Evolutionary conservation across 1,284 basidiomycete species (phyloP).

Genomic region (Fomitiporia mediterranea): DNA sequence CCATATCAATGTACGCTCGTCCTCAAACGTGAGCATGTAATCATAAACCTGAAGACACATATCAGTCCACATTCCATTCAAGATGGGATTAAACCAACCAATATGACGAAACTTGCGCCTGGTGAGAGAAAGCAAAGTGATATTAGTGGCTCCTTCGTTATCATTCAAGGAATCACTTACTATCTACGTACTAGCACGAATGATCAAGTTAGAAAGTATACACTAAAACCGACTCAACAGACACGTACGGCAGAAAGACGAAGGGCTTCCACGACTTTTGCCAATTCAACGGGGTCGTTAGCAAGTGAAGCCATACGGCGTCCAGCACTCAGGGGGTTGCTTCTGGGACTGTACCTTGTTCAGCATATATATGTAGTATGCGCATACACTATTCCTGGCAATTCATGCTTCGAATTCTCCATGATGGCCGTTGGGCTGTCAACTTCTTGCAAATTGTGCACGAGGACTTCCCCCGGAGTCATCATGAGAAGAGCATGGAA

Average conservation of each 20-base stretch:
- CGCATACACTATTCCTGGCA: too few relatives aligned
- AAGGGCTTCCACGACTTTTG: neutral
- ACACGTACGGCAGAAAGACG: neutral
- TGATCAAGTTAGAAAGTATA: neutral
- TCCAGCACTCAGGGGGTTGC: too few relatives aligned
- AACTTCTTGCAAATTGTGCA: too few relatives aligned
- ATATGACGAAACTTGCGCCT: constrained; percentile 4
- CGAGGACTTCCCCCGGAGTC: neutral
- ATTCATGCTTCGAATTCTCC: too few relatives aligned
- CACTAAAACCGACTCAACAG: neutral
- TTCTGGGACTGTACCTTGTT: too few relatives aligned
- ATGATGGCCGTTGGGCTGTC: too few relatives aligned
- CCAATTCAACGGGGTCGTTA: neutral
- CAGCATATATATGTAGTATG: too few relatives aligned
- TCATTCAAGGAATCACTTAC: neutral
- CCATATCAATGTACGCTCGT: constrained; percentile 7
- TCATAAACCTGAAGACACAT: constrained; percentile 2
- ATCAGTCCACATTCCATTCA: neutral
- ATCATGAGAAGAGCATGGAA: neutral
- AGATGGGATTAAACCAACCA: neutral
- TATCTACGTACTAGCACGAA: constrained; percentile 2
- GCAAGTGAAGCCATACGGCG: constrained; percentile 1
- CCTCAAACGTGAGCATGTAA: constrained; percentile 9
- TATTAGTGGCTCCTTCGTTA: too few relatives aligned
- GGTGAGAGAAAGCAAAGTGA: neutral